Conservation (phyloP, 805 yeast species). For the Pichia deserticola region DNA sequence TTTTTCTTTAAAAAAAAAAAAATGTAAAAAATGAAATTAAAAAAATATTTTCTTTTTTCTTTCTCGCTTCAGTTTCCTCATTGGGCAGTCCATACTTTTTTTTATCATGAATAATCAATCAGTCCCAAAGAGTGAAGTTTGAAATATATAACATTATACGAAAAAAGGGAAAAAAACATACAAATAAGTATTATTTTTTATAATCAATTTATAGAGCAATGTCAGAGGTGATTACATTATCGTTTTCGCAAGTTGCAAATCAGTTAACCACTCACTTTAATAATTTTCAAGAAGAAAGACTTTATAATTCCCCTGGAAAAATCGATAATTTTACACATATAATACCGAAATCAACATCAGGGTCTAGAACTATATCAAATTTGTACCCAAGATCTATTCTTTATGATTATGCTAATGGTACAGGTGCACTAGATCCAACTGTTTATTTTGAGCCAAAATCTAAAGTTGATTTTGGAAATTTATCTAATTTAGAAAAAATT, state of each 20-base stretch:
- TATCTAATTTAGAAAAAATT: conserved; percentile 13
- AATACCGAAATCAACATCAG: conserved; percentile 10
- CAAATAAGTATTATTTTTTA: too few relatives aligned
- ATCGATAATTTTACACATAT: background rate
- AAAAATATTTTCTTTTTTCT: too few relatives aligned
- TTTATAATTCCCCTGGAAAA: conserved; percentile 27
- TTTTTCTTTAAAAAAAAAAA: too few relatives aligned
- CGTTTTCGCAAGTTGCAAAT: conserved; percentile 66
- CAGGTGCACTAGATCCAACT: conserved; percentile 55
- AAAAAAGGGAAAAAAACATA: too few relatives aligned
- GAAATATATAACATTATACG: too few relatives aligned
- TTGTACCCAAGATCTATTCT: conserved; percentile 75
- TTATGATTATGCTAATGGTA: conserved; percentile 78
- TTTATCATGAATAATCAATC: too few relatives aligned
- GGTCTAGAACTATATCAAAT: conserved; percentile 37
- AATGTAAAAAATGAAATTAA: too few relatives aligned
- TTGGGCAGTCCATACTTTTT: too few relatives aligned
- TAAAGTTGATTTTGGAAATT: conserved; percentile 9
- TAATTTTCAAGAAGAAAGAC: conserved; percentile 67
- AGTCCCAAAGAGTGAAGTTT: too few relatives aligned
- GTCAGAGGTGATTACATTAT: conserved; percentile 70
- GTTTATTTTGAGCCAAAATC: conserved; percentile 34
- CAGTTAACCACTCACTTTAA: conserved; percentile 75
- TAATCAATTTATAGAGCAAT: conserved; percentile 26
- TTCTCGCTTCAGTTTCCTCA: too few relatives aligned